These are phyloP conservation scores for Auricularia heimuer DNA, from an alignment of 768 basidiomycete species.

Conservation along the genomic window DNA sequence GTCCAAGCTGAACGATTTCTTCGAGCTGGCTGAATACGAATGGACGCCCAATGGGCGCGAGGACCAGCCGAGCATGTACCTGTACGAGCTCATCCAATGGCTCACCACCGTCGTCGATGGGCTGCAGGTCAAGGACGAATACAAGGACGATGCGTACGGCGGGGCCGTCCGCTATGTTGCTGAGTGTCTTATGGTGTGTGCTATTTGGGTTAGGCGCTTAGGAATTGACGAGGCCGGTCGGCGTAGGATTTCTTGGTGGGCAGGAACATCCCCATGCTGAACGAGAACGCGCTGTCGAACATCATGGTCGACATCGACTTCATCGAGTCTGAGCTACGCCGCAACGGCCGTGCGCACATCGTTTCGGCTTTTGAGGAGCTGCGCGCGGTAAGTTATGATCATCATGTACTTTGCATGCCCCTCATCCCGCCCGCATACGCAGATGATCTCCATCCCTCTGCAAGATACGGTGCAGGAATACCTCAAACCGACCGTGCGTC, in stretches of 20 bases:
- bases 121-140: slow-evolving; percentile 67
- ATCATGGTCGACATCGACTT: slow-evolving; percentile 80
- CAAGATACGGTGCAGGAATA: slow-evolving; percentile 70
- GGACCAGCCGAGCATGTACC: slow-evolving; percentile 81
- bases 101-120: slow-evolving; percentile 92
- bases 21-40: slow-evolving; percentile 89
- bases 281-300: slow-evolving; percentile 83
- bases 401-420: neutral
- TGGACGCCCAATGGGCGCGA: slow-evolving; percentile 73
- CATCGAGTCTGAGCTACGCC: slow-evolving; percentile 75
- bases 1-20: slow-evolving; percentile 91
- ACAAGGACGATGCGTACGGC: slow-evolving; percentile 85
- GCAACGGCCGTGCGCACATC: slow-evolving; percentile 63
- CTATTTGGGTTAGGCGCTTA: neutral
- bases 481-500: slow-evolving; percentile 60
- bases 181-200: slow-evolving; percentile 73
- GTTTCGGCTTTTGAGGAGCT: slow-evolving; percentile 69
- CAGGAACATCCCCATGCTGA: slow-evolving; percentile 64
- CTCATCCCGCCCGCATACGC: slow-evolving; percentile 13
- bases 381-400: slow-evolving; percentile 46
- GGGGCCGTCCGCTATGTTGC: slow-evolving; percentile 85
- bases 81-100: slow-evolving; percentile 94
- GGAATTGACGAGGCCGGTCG: neutral
- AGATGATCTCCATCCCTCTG: slow-evolving; percentile 50
- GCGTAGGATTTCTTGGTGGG: slow-evolving; percentile 68